phyloP scores from a whole-genome alignment of 345 rosid genomes.

The Excoecaria agallocha region DNA sequence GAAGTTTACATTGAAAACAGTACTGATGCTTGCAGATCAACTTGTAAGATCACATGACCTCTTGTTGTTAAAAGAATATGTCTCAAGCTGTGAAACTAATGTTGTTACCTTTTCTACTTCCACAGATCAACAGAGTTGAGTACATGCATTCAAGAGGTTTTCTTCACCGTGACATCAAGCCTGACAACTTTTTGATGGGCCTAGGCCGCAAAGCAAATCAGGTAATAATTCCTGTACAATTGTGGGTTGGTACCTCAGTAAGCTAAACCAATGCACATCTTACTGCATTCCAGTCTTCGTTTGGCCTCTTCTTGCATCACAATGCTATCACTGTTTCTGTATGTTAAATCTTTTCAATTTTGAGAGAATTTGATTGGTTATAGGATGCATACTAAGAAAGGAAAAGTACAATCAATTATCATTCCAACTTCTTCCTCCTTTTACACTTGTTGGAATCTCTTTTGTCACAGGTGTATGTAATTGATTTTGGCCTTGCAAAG shows the following conservation, averaged over 20 bases:
- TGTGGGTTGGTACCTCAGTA: neutral
- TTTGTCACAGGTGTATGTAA: constrained; percentile 55
- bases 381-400: neutral
- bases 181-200: constrained; percentile 87
- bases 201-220: constrained; percentile 84
- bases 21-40: constrained; percentile 87
- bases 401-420: neutral
- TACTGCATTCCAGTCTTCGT: neutral
- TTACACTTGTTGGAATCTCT: constrained; percentile 1
- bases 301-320: constrained; percentile 1
- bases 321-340: neutral
- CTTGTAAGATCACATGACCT: constrained; percentile 40
- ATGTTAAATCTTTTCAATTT: neutral
- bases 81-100: constrained; percentile 8
- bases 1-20: constrained; percentile 69
- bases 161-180: constrained; percentile 90
- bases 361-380: constrained; percentile 3
- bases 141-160: constrained; percentile 75
- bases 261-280: neutral
- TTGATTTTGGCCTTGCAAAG: constrained; percentile 89
- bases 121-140: constrained; percentile 80
- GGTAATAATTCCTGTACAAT: constrained; percentile 33
- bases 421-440: constrained; percentile 1
- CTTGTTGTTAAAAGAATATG: neutral
- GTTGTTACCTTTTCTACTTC: constrained; percentile 12